phyloP scores from a whole-genome alignment of 306 rosid species.

The Cercis canadensis region DNA sequence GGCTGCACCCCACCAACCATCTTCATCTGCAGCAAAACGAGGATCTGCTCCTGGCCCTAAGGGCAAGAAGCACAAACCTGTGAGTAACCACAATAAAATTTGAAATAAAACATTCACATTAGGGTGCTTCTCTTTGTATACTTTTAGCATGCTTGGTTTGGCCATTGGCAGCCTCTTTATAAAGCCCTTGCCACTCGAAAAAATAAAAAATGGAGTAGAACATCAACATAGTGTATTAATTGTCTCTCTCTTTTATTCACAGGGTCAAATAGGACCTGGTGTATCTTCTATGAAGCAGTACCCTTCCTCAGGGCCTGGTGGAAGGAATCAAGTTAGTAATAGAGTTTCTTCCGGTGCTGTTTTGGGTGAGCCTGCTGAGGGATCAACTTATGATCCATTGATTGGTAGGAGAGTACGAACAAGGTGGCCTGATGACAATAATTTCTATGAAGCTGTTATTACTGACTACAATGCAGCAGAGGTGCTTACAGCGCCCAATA shows the following conservation, averaged over 20 bases:
- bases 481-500: conserved; percentile 50
- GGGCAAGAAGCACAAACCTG: conserved; percentile 89
- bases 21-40: conserved; percentile 76
- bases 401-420: conserved; percentile 86
- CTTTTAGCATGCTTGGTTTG: conserved; percentile 4
- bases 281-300: conserved; percentile 72
- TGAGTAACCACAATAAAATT: conserved; percentile 47
- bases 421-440: conserved; percentile 97
- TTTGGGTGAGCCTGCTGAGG: conserved; percentile 66
- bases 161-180: conserved; percentile 9
- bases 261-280: conserved; percentile 65
- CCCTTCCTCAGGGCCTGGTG: conserved; percentile 73
- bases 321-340: conserved; percentile 71
- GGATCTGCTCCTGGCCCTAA: conserved; percentile 75
- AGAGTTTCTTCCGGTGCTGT: conserved; percentile 67
- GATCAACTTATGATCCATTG: conserved; percentile 58
- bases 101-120: conserved; percentile 14
- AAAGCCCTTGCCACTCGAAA: not conserved
- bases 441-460: conserved; percentile 91
- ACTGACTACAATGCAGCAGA: conserved; percentile 67
- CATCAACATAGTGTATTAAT: not conserved
- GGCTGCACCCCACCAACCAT: conserved; percentile 80
- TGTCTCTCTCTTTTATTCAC: conserved; percentile 31
- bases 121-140: conserved; percentile 14
- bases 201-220: not conserved